Evolutionary conservation across 257 asterid species (phyloP).

Genomic region (Anisodus tanguticus): DNA sequence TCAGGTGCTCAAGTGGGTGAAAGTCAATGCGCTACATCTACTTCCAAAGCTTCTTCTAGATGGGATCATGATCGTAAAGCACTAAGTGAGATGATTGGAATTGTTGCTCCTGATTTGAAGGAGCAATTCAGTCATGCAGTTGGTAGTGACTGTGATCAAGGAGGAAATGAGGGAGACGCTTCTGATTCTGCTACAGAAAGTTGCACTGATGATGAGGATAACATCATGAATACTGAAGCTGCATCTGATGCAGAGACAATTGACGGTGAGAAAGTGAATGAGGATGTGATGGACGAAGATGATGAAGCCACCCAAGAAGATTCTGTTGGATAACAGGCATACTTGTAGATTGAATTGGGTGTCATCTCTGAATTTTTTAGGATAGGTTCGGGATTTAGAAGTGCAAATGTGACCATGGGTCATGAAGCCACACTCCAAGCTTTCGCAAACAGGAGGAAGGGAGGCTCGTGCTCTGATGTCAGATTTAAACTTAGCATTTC

Average conservation of each 20-base stretch:
- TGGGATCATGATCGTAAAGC: conserved; percentile 57
- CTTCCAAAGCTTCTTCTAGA: conserved; percentile 44
- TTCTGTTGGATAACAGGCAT: conserved; percentile 42
- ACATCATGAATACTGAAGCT: conserved; percentile 39
- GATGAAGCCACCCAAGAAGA: conserved; percentile 69
- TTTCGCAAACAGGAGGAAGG: neutral
- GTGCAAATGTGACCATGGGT: conserved; percentile 3
- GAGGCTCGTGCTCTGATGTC: conserved; percentile 11
- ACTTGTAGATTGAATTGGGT: neutral
- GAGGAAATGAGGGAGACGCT: conserved; percentile 48
- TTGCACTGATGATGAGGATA: conserved; percentile 49
- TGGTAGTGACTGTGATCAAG: conserved; percentile 44
- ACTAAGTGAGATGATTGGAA: conserved; percentile 76
- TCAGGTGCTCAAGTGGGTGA: conserved; percentile 67
- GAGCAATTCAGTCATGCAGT: conserved; percentile 67
- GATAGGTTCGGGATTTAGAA: neutral
- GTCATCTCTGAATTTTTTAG: neutral
- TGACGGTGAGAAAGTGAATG: conserved; percentile 46
- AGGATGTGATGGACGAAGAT: conserved; percentile 56
- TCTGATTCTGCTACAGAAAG: conserved; percentile 65
- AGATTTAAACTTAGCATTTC: neutral
- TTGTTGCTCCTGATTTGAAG: conserved; percentile 68
- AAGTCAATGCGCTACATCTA: conserved; percentile 54
- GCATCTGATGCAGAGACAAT: conserved; percentile 64
- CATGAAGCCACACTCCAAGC: neutral